Evolutionary conservation across 2,329 filamentous ascomycete genomes (phyloP).

Genomic region (Gaeumannomyces tritici): DNA sequence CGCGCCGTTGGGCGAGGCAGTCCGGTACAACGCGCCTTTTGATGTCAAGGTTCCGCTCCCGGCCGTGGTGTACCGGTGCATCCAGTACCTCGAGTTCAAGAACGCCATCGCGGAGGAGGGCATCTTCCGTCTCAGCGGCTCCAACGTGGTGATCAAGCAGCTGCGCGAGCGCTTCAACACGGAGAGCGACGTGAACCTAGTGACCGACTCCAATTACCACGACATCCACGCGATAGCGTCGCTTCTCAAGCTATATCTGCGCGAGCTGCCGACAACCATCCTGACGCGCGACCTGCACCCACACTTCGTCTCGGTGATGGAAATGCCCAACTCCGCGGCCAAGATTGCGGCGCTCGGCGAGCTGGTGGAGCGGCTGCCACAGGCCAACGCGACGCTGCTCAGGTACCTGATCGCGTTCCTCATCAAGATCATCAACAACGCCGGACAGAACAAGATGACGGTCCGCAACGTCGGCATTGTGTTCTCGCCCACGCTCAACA

Average conservation of each 20-base stretch:
- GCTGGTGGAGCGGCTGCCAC: slow-evolving; percentile 71
- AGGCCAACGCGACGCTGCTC: slow-evolving; percentile 71
- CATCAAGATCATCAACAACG: slow-evolving; percentile 84
- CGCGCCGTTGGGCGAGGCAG: slow-evolving; percentile 74
- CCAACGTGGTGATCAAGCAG: slow-evolving; percentile 85
- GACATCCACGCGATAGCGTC: slow-evolving; percentile 96
- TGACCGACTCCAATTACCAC: slow-evolving; percentile 76
- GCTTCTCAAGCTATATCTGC: slow-evolving; percentile 84
- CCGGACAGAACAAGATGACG: slow-evolving; percentile 93
- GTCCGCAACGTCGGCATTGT: slow-evolving; percentile 96
- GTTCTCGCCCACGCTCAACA: slow-evolving; percentile 94
- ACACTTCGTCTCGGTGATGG: slow-evolving; percentile 77
- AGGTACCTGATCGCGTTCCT: slow-evolving; percentile 81
- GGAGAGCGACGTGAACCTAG: slow-evolving; percentile 82
- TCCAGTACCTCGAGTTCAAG: slow-evolving; percentile 82
- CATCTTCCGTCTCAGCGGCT: slow-evolving; percentile 95
- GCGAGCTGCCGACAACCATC: slow-evolving; percentile 85
- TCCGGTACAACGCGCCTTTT: slow-evolving; percentile 65
- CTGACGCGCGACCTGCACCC: slow-evolving; percentile 83
- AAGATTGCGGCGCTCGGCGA: slow-evolving; percentile 70
- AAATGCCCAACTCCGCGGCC: slow-evolving; percentile 63
- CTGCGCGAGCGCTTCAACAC: slow-evolving; percentile 88
- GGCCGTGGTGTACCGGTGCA: slow-evolving; percentile 88
- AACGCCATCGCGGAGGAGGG: slow-evolving; percentile 80
- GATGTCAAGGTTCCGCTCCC: slow-evolving; percentile 71